Conservation (phyloP, 225 moss, liverwort and hornwort species). For the Lunularia cruciata region DNA sequence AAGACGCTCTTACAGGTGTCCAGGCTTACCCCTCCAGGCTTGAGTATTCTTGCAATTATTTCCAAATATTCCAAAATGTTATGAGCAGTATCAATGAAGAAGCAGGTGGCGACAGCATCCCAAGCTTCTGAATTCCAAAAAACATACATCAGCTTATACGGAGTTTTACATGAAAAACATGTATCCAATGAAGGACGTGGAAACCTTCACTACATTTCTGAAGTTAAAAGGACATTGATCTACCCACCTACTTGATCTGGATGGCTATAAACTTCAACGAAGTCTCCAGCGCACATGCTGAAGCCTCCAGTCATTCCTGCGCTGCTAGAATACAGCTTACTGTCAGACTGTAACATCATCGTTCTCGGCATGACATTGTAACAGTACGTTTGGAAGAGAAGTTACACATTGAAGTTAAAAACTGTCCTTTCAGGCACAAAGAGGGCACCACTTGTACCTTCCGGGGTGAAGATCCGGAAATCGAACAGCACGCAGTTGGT, state of each 20-base stretch:
- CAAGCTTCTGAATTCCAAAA: conserved; percentile 57
- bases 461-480: conserved; percentile 85
- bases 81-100: conserved; percentile 85
- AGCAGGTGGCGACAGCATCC: conserved; percentile 79
- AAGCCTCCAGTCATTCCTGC: conserved; percentile 86
- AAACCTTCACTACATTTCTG: neutral
- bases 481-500: conserved; percentile 63
- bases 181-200: no score
- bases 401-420: neutral
- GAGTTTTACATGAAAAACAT: neutral
- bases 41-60: conserved; percentile 68
- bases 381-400: neutral
- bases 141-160: neutral
- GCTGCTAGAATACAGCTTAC: conserved; percentile 52
- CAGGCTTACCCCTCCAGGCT: conserved; percentile 73
- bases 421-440: neutral
- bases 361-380: neutral
- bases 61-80: conserved; percentile 76
- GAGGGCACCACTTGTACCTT: conserved; percentile 48
- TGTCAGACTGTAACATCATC: conserved; percentile 10
- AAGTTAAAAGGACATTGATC: no score
- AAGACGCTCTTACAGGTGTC: no score
- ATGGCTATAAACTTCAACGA: conserved; percentile 80
- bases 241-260: conserved; percentile 64
- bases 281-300: conserved; percentile 88